These are phyloP conservation scores for Trypanosoma vivax DNA, from an alignment of 208 protist genomes.

Conservation along the genomic window DNA sequence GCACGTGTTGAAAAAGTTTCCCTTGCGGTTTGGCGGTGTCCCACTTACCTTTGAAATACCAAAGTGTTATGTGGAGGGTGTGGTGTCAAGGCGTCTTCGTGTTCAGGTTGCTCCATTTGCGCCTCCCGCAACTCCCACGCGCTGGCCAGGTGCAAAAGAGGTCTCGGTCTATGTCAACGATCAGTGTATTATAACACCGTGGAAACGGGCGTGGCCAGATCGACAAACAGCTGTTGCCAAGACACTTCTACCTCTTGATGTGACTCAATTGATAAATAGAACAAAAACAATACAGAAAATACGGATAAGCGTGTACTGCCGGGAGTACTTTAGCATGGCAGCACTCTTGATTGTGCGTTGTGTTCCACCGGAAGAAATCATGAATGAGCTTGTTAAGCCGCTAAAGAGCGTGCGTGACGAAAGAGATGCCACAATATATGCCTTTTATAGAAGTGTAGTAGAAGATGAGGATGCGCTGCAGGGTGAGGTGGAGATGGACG, in stretches of 20 bases:
- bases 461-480: slow-evolving; percentile 47
- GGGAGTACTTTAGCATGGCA: slow-evolving; percentile 49
- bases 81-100: slow-evolving; percentile 52
- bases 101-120: slow-evolving; percentile 52
- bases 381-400: slow-evolving; percentile 29
- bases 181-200: slow-evolving; percentile 50
- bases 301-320: slow-evolving; percentile 55
- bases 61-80: slow-evolving; percentile 39
- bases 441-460: slow-evolving; percentile 27
- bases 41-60: slow-evolving; percentile 62
- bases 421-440: slow-evolving; percentile 13
- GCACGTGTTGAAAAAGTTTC: slow-evolving; percentile 38
- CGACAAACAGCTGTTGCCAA: slow-evolving; percentile 51
- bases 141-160: slow-evolving; percentile 68
- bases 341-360: slow-evolving; percentile 49
- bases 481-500: slow-evolving; percentile 35
- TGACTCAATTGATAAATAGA: slow-evolving; percentile 55
- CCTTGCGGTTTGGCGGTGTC: slow-evolving; percentile 59
- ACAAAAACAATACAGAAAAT: slow-evolving; percentile 29
- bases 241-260: slow-evolving; percentile 69
- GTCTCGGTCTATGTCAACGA: slow-evolving; percentile 74
- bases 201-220: slow-evolving; percentile 74
- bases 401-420: slow-evolving; percentile 6
- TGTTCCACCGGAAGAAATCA: slow-evolving; percentile 44
- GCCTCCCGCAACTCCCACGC: slow-evolving; percentile 43